These are phyloP conservation scores for Aspergillus piperis DNA, from an alignment of 2,329 filamentous ascomycete species.

Conservation along the genomic window DNA sequence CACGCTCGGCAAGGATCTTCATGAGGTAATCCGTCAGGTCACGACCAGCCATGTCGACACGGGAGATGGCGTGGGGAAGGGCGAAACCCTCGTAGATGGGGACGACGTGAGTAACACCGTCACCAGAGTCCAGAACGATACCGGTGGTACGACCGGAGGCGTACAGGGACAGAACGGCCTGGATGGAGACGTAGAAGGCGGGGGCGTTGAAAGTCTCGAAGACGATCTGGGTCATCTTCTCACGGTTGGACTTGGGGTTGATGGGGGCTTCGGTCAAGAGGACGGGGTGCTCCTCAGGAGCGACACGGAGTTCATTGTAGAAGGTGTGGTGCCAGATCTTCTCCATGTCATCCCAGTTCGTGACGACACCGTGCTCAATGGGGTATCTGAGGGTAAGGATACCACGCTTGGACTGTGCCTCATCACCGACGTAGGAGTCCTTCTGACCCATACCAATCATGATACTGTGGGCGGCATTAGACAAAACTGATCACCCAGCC, in stretches of 20 bases:
- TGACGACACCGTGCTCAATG: conserved; percentile 99
- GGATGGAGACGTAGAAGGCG: conserved; percentile 99
- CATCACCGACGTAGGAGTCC: conserved; percentile 99
- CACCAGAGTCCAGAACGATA: conserved; percentile 99
- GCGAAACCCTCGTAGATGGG: conserved; percentile 99
- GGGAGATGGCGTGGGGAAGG: conserved; percentile 98
- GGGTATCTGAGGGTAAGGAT: conserved; percentile 99
- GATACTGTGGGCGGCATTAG: conserved; percentile 67
- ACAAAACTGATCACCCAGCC: conserved; percentile 10
- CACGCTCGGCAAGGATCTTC: conserved; percentile 99
- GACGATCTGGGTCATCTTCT: conserved; percentile 99
- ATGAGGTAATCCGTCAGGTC: conserved; percentile 99
- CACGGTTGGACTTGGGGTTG: conserved; percentile 99
- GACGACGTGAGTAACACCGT: conserved; percentile 99
- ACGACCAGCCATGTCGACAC: conserved; percentile 99
- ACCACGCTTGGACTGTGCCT: conserved; percentile 99
- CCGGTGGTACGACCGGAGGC: conserved; percentile 99
- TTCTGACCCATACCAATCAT: conserved; percentile 99
- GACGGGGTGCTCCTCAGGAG: conserved; percentile 99
- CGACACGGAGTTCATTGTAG: conserved; percentile 99
- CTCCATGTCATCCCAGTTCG: conserved; percentile 99
- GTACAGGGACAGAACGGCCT: conserved; percentile 98
- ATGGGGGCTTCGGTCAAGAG: conserved; percentile 98
- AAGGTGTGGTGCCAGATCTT: conserved; percentile 99
- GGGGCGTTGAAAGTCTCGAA: conserved; percentile 99